Conservation (phyloP, 805 yeast genomes). For the Kodamaea restingae region DNA sequence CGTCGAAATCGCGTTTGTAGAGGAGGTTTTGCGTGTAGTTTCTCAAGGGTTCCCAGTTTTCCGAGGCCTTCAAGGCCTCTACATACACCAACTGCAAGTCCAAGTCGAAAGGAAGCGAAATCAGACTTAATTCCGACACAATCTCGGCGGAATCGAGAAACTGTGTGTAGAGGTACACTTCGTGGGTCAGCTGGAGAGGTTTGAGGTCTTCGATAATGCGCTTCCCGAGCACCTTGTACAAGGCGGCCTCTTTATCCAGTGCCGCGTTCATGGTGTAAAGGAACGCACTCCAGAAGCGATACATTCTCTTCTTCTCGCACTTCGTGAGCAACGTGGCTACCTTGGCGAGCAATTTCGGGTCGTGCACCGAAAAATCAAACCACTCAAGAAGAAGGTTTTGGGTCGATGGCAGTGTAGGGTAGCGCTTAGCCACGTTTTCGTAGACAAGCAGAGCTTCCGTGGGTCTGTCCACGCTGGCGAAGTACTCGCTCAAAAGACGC, state of each 20-base stretch:
- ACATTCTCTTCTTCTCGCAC: conserved; percentile 15
- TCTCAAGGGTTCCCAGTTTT: conserved; percentile 43
- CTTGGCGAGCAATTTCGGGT: conserved; percentile 52
- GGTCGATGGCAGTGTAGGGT: conserved; percentile 41
- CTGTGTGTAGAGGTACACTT: conserved; percentile 54
- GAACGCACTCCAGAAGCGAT: conserved; percentile 52
- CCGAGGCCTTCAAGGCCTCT: conserved; percentile 39
- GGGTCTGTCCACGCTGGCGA: conserved; percentile 25
- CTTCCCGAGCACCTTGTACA: conserved; percentile 60
- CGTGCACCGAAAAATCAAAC: conserved; percentile 52
- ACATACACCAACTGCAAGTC: conserved; percentile 57
- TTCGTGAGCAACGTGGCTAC: conserved; percentile 41
- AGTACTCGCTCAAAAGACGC: conserved; percentile 44
- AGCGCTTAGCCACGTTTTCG: conserved; percentile 56
- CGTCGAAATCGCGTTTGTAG: conserved; percentile 54
- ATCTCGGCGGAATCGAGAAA: conserved; percentile 40
- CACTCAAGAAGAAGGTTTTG: conserved; percentile 47
- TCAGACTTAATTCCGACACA: conserved; percentile 17
- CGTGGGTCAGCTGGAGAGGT: conserved; percentile 60
- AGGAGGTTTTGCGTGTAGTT: conserved; percentile 40
- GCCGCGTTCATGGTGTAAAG: conserved; percentile 31
- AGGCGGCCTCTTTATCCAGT: conserved; percentile 41
- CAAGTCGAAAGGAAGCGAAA: conserved; percentile 42
- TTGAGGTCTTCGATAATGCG: conserved; percentile 49
- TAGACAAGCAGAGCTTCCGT: conserved; percentile 46